These are phyloP conservation scores for Colletotrichum liriopes DNA, from an alignment of 2,329 filamentous ascomycete species.

Conservation along the genomic window DNA sequence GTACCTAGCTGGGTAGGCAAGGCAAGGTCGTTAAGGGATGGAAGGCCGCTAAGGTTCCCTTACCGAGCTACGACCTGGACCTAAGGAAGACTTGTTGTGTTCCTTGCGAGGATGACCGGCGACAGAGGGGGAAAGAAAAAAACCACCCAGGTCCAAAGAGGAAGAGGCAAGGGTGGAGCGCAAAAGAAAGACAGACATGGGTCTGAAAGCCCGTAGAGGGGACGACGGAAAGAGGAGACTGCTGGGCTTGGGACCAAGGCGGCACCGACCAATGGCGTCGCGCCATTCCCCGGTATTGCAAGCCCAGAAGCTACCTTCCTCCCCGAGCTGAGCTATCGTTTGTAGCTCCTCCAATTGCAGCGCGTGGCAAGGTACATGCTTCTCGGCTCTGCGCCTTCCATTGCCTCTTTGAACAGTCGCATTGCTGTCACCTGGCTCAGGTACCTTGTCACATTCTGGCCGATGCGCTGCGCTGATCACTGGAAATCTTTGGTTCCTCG, in stretches of 20 bases:
- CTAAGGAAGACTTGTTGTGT: conserved; percentile 3
- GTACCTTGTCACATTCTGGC: background rate
- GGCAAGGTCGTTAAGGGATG: background rate
- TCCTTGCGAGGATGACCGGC: conserved; percentile 15
- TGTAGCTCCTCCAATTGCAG: background rate
- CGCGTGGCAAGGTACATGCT: background rate
- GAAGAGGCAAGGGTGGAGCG: conserved; percentile 20
- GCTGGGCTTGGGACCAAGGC: background rate
- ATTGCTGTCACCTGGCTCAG: conserved; percentile 6
- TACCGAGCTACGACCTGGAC: background rate
- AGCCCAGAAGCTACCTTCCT: background rate
- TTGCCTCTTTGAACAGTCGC: background rate
- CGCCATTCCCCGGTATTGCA: background rate
- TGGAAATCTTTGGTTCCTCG: background rate
- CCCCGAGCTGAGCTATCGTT: background rate
- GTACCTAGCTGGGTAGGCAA: background rate
- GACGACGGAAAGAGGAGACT: background rate
- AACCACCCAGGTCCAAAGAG: background rate
- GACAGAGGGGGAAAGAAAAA: background rate
- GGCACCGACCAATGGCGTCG: conserved; percentile 9
- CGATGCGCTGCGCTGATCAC: conserved; percentile 1
- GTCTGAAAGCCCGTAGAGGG: background rate
- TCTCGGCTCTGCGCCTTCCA: background rate
- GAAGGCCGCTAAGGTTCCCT: conserved; percentile 1
- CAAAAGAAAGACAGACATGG: conserved; percentile 21